phyloP scores from a whole-genome alignment of 176 grass and related monocot species.

The Eleusine coracana region DNA sequence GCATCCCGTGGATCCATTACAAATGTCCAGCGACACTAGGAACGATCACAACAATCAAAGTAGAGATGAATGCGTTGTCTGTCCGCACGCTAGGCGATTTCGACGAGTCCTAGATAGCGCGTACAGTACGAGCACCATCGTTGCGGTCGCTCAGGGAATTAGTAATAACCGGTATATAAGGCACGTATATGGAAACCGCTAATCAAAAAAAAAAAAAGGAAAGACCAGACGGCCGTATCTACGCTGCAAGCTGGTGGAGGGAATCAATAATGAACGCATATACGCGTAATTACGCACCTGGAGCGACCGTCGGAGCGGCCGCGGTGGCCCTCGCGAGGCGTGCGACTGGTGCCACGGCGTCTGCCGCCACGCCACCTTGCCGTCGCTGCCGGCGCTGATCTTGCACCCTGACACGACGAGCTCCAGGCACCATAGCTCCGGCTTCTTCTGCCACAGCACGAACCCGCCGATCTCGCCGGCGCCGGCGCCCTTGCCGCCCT shows the following conservation, averaged over 20 bases:
- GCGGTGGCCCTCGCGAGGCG: conserved; percentile 86
- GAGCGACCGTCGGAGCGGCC: conserved; percentile 90
- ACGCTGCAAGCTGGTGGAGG: background rate
- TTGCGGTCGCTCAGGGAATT: background rate
- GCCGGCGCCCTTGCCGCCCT: conserved; percentile 31
- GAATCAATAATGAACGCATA: background rate
- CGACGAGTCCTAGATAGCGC: conserved; percentile 1
- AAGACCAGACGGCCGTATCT: background rate
- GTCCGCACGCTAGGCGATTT: background rate
- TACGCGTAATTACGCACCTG: conserved; percentile 57
- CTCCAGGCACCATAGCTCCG: conserved; percentile 96
- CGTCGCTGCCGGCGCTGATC: conserved; percentile 96
- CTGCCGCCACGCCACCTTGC: conserved; percentile 95
- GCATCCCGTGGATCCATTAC: background rate
- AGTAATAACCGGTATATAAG: background rate
- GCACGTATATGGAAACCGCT: background rate
- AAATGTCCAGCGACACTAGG: background rate
- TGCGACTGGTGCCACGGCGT: conserved; percentile 98
- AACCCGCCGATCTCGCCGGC: conserved; percentile 98
- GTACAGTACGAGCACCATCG: background rate
- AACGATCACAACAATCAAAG: background rate
- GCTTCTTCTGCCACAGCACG: conserved; percentile 99
- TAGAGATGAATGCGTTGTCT: background rate
- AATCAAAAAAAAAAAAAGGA: background rate
- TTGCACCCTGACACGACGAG: conserved; percentile 98